Evolutionary conservation across 306 rosid genomes (phyloP).

Genomic region (Trifolium dubium): DNA sequence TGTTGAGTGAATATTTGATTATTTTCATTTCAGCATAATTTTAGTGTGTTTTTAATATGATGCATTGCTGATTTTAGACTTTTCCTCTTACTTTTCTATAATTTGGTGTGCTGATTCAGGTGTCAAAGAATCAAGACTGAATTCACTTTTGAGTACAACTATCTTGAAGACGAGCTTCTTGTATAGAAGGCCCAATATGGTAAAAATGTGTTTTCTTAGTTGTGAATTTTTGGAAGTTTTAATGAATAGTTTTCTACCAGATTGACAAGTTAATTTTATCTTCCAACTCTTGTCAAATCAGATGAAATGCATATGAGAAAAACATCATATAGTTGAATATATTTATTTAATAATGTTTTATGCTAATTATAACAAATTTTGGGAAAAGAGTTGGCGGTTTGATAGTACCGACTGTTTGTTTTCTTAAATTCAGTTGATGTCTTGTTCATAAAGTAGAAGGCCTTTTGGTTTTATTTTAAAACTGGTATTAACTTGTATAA

Average conservation of each 20-base stretch:
- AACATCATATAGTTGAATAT: constrained; percentile 6
- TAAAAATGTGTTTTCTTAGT: constrained; percentile 35
- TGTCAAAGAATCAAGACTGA: constrained; percentile 96
- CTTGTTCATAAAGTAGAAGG: too few species aligned
- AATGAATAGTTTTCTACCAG: not conserved
- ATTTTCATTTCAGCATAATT: constrained; percentile 28
- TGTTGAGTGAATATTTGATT: constrained; percentile 28
- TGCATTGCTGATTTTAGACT: constrained; percentile 19
- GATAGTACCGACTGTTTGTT: not conserved
- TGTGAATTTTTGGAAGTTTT: constrained; percentile 31
- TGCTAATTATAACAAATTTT: not conserved
- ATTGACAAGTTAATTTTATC: constrained; percentile 10
- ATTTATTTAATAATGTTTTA: not conserved
- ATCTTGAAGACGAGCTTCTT: constrained; percentile 93
- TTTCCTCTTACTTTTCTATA: constrained; percentile 16
- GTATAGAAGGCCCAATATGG: constrained; percentile 59
- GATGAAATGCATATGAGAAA: constrained; percentile 27
- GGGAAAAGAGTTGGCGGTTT: constrained; percentile 1
- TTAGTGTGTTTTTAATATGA: not conserved
- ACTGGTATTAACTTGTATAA: not conserved
- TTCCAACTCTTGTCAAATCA: constrained; percentile 7
- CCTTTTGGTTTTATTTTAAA: constrained; percentile 8
- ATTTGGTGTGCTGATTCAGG: constrained; percentile 60
- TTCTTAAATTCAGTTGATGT: not conserved
- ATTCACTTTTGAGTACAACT: constrained; percentile 90